Evolutionary conservation across 2,329 filamentous ascomycete genomes (phyloP).

Genomic region (Penicillium frequentans): DNA sequence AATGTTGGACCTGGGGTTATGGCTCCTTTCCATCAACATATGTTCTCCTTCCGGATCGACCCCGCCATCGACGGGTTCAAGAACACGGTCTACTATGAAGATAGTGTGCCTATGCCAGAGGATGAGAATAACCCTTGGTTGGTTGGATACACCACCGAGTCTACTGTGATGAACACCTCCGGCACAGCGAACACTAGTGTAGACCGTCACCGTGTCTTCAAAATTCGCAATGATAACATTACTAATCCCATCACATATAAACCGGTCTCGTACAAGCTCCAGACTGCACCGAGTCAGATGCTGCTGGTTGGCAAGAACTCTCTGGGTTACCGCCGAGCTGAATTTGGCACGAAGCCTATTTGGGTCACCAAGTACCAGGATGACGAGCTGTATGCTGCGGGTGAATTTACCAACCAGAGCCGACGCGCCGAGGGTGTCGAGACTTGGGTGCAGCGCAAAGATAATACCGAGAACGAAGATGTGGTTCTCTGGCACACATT

Average conservation of each 20-base stretch:
- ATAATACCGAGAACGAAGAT: constrained; percentile 50
- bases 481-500: constrained; percentile 43
- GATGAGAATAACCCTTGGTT: constrained; percentile 52
- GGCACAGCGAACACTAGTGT: constrained; percentile 51
- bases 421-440: constrained; percentile 55
- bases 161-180: constrained; percentile 50
- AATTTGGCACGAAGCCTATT: constrained; percentile 57
- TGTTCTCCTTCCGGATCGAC: constrained; percentile 67
- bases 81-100: constrained; percentile 58
- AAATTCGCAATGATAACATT: constrained; percentile 56
- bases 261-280: constrained; percentile 58
- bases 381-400: constrained; percentile 54
- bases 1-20: constrained; percentile 69
- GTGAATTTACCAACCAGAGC: constrained; percentile 59
- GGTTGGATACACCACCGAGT: constrained; percentile 51
- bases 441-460: constrained; percentile 50
- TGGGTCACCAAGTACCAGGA: constrained; percentile 58
- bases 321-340: constrained; percentile 52
- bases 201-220: constrained; percentile 55
- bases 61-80: constrained; percentile 60
- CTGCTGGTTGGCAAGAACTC: constrained; percentile 53
- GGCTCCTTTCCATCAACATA: constrained; percentile 72
- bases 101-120: constrained; percentile 62
- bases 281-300: constrained; percentile 58
- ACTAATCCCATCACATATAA: constrained; percentile 57